Conservation (phyloP, 768 basidiomycete species). For the Pleurotus sapidus region DNA sequence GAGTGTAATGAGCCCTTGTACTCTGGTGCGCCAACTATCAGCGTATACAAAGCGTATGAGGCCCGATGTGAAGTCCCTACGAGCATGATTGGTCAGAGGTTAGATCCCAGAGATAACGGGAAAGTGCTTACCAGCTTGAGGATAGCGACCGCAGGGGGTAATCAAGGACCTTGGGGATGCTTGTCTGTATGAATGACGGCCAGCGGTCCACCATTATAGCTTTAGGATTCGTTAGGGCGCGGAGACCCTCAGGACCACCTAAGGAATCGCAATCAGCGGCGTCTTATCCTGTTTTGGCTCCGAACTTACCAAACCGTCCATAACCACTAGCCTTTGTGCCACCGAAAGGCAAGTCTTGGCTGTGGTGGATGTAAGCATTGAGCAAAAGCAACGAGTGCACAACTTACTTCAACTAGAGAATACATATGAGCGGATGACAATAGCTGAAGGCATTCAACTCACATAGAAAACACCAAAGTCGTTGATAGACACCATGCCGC, state of each 20-base stretch:
- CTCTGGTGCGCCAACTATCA: slow-evolving; percentile 46
- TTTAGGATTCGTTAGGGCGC: slow-evolving; percentile 85
- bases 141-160: slow-evolving; percentile 77
- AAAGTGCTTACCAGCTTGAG: slow-evolving; percentile 64
- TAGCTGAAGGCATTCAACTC: slow-evolving; percentile 24
- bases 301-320: slow-evolving; percentile 75
- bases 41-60: slow-evolving; percentile 52
- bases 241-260: slow-evolving; percentile 94
- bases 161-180: slow-evolving; percentile 82
- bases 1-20: slow-evolving; percentile 39
- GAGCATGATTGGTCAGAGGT: slow-evolving; percentile 1
- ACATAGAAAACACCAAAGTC: slow-evolving; percentile 92
- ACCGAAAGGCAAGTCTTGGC: slow-evolving; percentile 94
- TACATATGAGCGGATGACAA: slow-evolving; percentile 2
- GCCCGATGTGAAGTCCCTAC: slow-evolving; percentile 49
- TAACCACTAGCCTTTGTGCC: slow-evolving; percentile 91
- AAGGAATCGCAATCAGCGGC: slow-evolving; percentile 10
- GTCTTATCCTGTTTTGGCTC: slow-evolving; percentile 6
- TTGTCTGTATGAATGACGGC: slow-evolving; percentile 80
- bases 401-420: slow-evolving; percentile 61
- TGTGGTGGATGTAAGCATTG: slow-evolving; percentile 21
- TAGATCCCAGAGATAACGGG: background rate
- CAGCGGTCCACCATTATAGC: slow-evolving; percentile 84
- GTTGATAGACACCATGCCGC: slow-evolving; percentile 97
- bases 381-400: slow-evolving; percentile 5